Evolutionary conservation across 768 basidiomycete genomes (phyloP).

Genomic region (Panaeolus cyanescens): DNA sequence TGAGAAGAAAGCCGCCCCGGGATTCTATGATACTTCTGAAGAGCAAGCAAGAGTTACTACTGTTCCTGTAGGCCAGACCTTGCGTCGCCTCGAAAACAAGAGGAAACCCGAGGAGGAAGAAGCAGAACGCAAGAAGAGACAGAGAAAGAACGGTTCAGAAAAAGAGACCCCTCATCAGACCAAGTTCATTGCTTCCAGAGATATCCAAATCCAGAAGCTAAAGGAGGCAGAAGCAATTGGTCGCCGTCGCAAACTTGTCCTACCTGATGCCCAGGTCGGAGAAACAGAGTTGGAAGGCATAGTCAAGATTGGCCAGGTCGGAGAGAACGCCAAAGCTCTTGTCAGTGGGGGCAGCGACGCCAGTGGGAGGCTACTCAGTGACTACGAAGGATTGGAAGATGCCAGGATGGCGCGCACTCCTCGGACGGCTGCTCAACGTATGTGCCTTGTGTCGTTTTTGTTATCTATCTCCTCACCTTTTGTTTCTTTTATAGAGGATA

Average conservation of each 20-base stretch:
- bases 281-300: constrained; percentile 96
- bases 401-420: constrained; percentile 95
- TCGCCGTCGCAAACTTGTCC: constrained; percentile 76
- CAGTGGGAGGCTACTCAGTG: constrained; percentile 83
- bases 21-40: constrained; percentile 96
- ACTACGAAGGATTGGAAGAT: constrained; percentile 87
- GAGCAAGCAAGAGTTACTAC: constrained; percentile 84
- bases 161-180: constrained; percentile 79
- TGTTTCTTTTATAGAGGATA: constrained; percentile 70
- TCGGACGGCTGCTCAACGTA: constrained; percentile 90
- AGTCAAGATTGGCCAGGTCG: constrained; percentile 94
- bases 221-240: constrained; percentile 98
- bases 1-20: constrained; percentile 93
- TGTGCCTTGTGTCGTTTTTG: constrained; percentile 31
- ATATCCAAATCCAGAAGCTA: constrained; percentile 96
- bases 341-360: constrained; percentile 84
- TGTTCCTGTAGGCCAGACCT: constrained; percentile 90
- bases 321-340: constrained; percentile 85
- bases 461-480: constrained; percentile 3
- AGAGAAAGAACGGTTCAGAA: constrained; percentile 61
- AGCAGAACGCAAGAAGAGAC: constrained; percentile 88
- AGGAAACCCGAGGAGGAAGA: constrained; percentile 94
- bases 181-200: constrained; percentile 95
- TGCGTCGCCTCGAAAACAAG: constrained; percentile 94
- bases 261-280: constrained; percentile 91